A percentile compares a stretch with the other conserved stretches of the same genome.
These are phyloP conservation scores for Mortierella sp. DNA, from an alignment of 371 early-diverging fungal species.

Conservation along the genomic window DNA sequence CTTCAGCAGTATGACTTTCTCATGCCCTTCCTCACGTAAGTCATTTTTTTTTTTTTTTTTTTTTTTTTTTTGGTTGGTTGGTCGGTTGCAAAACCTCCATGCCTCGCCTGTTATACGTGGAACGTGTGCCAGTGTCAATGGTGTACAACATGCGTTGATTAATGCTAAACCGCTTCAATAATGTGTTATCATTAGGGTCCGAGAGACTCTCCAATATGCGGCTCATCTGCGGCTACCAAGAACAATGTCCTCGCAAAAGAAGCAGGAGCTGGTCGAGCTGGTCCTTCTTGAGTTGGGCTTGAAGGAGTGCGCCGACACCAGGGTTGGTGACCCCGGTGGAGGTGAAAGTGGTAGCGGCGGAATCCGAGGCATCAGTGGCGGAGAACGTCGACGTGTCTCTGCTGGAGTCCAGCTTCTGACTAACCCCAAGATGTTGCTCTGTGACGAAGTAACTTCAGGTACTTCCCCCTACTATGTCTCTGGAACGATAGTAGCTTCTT, in stretches of 20 bases:
- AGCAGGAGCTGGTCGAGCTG: constrained; percentile 35
- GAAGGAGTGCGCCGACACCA: constrained; percentile 49
- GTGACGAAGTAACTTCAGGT: constrained; percentile 52
- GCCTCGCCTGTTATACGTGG: too few relatives aligned
- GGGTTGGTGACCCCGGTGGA: constrained; percentile 47
- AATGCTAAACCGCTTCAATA: not conserved
- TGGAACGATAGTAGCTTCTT: not conserved
- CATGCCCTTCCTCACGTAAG: constrained; percentile 48
- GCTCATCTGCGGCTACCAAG: constrained; percentile 37
- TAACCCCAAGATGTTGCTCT: constrained; percentile 48
- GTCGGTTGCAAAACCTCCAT: not conserved
- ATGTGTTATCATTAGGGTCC: constrained; percentile 14
- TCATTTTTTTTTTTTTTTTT: not conserved
- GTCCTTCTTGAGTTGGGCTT: constrained; percentile 46
- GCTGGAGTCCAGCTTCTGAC: constrained; percentile 46
- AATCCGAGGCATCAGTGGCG: constrained; percentile 52
- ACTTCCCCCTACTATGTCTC: not conserved
- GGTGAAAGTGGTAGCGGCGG: constrained; percentile 47
- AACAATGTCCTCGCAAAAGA: constrained; percentile 39
- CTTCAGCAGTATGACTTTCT: constrained; percentile 46
- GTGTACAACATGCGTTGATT: too few relatives aligned
- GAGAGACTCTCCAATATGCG: constrained; percentile 45
- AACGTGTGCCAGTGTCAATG: too few relatives aligned
- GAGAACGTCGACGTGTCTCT: constrained; percentile 50
- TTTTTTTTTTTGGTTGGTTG: not conserved